Evolutionary conservation across 2,329 filamentous ascomycete genomes (phyloP).

Genomic region (Neurospora crassa): DNA sequence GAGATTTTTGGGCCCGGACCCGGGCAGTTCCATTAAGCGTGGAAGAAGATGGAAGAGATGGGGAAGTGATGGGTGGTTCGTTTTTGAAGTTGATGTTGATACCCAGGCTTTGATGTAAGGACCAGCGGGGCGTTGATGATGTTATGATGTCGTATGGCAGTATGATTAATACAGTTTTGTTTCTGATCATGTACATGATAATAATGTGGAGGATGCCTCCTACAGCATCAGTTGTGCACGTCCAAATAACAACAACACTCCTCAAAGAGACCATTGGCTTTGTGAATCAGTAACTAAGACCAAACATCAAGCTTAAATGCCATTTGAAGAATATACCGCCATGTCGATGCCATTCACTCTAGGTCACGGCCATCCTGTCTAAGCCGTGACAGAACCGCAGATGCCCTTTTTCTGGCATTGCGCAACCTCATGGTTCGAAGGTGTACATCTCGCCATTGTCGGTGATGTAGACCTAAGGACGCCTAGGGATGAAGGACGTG

Average conservation of each 20-base stretch:
- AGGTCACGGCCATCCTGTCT: conserved; percentile 65
- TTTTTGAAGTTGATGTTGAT: neutral
- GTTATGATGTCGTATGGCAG: neutral
- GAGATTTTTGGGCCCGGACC: conserved; percentile 12
- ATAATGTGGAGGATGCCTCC: neutral
- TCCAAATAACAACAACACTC: neutral
- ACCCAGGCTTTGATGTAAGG: neutral
- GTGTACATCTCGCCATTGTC: neutral
- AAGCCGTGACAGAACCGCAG: conserved; percentile 66
- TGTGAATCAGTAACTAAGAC: neutral
- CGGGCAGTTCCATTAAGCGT: neutral
- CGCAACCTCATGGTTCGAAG: conserved; percentile 81
- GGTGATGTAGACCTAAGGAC: neutral
- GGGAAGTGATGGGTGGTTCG: neutral
- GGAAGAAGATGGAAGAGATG: neutral
- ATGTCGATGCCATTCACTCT: conserved; percentile 81
- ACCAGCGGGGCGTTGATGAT: neutral
- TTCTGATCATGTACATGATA: neutral
- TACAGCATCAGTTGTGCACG: neutral
- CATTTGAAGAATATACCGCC: conserved; percentile 66
- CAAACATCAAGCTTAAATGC: conserved; percentile 25
- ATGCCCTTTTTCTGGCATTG: conserved; percentile 86
- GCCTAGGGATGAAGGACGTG: neutral
- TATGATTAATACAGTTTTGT: neutral
- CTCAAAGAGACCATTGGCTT: conserved; percentile 10